Evolutionary conservation across 2,329 filamentous ascomycete genomes (phyloP).

Genomic region (Cytospora mali): DNA sequence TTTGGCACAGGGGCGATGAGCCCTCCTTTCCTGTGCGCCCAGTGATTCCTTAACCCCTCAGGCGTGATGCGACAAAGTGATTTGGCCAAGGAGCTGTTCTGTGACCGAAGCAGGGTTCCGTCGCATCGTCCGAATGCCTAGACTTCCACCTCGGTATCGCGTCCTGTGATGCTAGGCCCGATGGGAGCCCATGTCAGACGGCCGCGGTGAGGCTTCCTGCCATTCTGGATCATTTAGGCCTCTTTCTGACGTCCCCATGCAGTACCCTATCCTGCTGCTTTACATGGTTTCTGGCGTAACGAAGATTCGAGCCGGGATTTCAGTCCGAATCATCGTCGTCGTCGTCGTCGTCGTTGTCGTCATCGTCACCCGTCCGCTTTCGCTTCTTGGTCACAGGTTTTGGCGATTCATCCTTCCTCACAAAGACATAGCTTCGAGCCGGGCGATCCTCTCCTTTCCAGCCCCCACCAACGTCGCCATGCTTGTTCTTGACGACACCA

Average conservation of each 20-base stretch:
- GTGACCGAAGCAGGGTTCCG: background rate
- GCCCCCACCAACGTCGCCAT: constrained; percentile 45
- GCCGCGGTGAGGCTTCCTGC: background rate
- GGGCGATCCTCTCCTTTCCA: constrained; percentile 57
- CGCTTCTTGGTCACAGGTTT: constrained; percentile 34
- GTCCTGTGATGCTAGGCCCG: background rate
- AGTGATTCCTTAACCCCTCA: background rate
- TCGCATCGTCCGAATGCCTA: no score
- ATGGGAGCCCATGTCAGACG: background rate
- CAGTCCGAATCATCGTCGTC: constrained; percentile 36
- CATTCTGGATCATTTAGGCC: background rate
- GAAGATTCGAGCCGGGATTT: constrained; percentile 11
- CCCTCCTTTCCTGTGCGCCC: background rate
- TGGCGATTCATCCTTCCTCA: constrained; percentile 56
- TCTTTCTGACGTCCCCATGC: background rate
- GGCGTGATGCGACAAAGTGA: background rate
- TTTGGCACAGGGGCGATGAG: background rate
- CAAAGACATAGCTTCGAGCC: constrained; percentile 64
- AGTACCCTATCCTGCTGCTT: background rate
- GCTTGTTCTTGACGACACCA: constrained; percentile 60
- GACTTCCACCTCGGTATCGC: no score
- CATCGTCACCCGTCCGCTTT: constrained; percentile 37
- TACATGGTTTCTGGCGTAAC: constrained; percentile 2
- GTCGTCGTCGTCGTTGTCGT: constrained; percentile 32
- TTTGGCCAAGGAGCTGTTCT: background rate